Evolutionary conservation across 2,329 filamentous ascomycete genomes (phyloP), one percentile per base, ranked within the genome.

Genomic region (Sporothrix euskadiensis): DNA sequence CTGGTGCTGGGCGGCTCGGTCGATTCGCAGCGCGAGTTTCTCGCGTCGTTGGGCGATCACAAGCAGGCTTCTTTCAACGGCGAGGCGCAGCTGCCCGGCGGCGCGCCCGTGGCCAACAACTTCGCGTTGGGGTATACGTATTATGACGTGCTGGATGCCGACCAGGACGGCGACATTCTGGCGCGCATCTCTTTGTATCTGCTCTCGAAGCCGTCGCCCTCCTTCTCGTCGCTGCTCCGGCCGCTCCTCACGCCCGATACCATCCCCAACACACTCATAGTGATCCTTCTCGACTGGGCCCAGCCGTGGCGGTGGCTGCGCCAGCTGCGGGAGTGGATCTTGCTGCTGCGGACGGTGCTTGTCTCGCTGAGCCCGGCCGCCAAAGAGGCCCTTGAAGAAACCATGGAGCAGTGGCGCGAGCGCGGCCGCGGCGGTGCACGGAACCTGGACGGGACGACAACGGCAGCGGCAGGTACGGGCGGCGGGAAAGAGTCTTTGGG

Each of bases 51-150:
- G 39, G 85, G 78, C 84, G 85, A 77, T 85, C 82, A 76, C 4
- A 16, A 49, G 83, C 84, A 77, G 89, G 87, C 78, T 86, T 86
- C 80, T 85, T 79, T 78, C n/a, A n/a, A 19, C 44, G 57, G 65
- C 41, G 47, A 35, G 39, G 47, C 47, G 30, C 26, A 52, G 22
- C 22, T 52, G 85, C 80, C 77, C 90, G 88, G 81, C 87, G 88
- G 75, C 91, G 44, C 93, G 1, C 93, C 94, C 30, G 88, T 97
- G 79, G 94, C 94, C 72, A 98, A 98, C 80, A 92, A 92, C 80
- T 97, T 97, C 82, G 94, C 94, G 12, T 84, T 98, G 74, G 94
- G 94, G 70, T 98, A 98, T 81, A 97, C 94, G 71, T 98, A 97
- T 83, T 94, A 97, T 81, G 94, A 98, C 82, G 94, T 98, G 52